Conservation (phyloP, 768 basidiomycete genomes). For the Russula lepida region DNA sequence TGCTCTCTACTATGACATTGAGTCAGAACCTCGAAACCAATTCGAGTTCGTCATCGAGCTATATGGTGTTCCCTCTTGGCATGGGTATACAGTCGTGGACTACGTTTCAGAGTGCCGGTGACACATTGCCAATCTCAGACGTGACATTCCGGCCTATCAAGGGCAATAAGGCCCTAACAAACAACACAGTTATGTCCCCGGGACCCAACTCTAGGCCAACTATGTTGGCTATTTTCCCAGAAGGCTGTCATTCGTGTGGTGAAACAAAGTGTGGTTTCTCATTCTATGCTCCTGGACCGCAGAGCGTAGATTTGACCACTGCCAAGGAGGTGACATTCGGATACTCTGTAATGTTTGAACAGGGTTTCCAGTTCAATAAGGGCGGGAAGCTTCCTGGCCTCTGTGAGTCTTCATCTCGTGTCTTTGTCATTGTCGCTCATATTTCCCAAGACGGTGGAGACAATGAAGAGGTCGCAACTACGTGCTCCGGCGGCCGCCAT, state of each 20-base stretch:
- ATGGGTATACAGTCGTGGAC: conserved; percentile 23
- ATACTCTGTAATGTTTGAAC: conserved; percentile 52
- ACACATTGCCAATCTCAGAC: conserved; percentile 25
- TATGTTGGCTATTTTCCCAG: background rate
- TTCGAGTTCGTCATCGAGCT: background rate
- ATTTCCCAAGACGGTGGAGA: conserved; percentile 45
- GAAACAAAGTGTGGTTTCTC: conserved; percentile 45
- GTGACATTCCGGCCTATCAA: conserved; percentile 24
- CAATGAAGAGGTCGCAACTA: conserved; percentile 35
- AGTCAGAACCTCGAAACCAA: background rate
- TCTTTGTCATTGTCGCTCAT: background rate
- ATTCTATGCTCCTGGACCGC: conserved; percentile 60
- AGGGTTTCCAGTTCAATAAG: conserved; percentile 52
- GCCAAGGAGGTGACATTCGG: conserved; percentile 62
- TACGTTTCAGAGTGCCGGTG: conserved; percentile 19
- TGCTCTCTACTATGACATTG: conserved; percentile 15
- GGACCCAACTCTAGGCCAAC: background rate
- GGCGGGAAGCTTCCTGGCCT: conserved; percentile 71
- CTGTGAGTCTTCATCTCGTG: conserved; percentile 37
- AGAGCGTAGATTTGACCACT: conserved; percentile 41
- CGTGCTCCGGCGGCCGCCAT: conserved; percentile 60
- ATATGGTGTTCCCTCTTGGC: conserved; percentile 23
- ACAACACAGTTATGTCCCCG: background rate
- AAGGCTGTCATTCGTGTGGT: background rate
- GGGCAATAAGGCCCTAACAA: conserved; percentile 13